A percentile compares a stretch with the other conserved stretches of the same genome.
These are phyloP conservation scores for Fusarium proliferatum DNA, from an alignment of 2,329 filamentous ascomycete genomes.

Conservation along the genomic window DNA sequence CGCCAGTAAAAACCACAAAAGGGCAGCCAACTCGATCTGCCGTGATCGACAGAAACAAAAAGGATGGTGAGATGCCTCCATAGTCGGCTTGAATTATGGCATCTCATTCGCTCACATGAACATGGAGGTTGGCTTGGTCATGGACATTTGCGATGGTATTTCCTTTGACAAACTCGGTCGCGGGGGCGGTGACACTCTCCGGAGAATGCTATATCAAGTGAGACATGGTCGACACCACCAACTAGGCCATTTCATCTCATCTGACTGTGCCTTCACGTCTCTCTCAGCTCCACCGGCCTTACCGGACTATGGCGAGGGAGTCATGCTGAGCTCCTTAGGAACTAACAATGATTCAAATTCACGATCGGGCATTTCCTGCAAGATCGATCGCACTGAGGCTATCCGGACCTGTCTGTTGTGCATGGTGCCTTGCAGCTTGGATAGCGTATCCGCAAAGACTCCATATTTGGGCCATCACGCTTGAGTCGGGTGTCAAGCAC, in stretches of 20 bases:
- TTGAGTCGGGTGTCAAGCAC: slow-evolving; percentile 29
- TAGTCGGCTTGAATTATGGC: background rate
- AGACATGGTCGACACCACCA: slow-evolving; percentile 48
- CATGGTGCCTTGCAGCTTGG: slow-evolving; percentile 45
- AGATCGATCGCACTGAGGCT: slow-evolving; percentile 45
- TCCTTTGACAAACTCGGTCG: slow-evolving; percentile 10
- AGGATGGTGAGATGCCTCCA: slow-evolving; percentile 13
- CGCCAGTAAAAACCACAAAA: slow-evolving; percentile 31
- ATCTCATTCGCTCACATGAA: slow-evolving; percentile 14
- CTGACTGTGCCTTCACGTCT: slow-evolving; percentile 43
- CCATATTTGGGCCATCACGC: slow-evolving; percentile 35
- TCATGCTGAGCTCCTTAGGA: slow-evolving; percentile 41
- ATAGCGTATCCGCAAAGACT: slow-evolving; percentile 28
- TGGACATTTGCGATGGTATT: slow-evolving; percentile 18
- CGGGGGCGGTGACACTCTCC: slow-evolving; percentile 27
- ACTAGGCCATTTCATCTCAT: slow-evolving; percentile 37
- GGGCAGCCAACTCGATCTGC: slow-evolving; percentile 4
- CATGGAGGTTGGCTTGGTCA: slow-evolving; percentile 14
- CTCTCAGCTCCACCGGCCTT: slow-evolving; percentile 37
- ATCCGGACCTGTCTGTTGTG: slow-evolving; percentile 31
- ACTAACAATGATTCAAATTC: slow-evolving; percentile 45
- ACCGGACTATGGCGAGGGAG: slow-evolving; percentile 21
- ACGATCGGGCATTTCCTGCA: slow-evolving; percentile 42
- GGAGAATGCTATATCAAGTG: slow-evolving; percentile 31
- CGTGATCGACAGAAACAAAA: slow-evolving; percentile 16